phyloP scores from a whole-genome alignment of 345 rosid genomes.

The Populus pruinosa region DNA sequence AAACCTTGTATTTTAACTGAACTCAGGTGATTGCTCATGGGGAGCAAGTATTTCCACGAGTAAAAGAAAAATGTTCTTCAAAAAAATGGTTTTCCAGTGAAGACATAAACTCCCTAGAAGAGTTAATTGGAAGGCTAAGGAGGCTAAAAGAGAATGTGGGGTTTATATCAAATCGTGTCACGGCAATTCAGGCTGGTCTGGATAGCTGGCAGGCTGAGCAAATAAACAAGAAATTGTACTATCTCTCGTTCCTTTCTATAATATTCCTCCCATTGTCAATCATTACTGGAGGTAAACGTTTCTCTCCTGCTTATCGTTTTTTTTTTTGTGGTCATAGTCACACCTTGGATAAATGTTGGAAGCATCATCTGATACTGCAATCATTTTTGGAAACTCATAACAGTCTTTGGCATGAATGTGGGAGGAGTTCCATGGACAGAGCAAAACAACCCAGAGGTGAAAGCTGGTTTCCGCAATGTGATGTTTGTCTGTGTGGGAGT shows the following conservation, averaged over 20 bases:
- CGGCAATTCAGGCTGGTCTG: slow-evolving; percentile 82
- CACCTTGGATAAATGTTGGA: too few relatives aligned
- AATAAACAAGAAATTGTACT: slow-evolving; percentile 86
- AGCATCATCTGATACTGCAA: not conserved
- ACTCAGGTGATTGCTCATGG: slow-evolving; percentile 85
- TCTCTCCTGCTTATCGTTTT: not conserved
- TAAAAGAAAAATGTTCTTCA: slow-evolving; percentile 70
- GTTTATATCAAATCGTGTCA: slow-evolving; percentile 87
- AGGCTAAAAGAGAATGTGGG: slow-evolving; percentile 91
- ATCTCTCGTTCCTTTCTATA: slow-evolving; percentile 92
- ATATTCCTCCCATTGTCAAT: slow-evolving; percentile 88
- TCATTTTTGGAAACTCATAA: not conserved
- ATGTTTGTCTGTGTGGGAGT: slow-evolving; percentile 65
- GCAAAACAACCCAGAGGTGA: slow-evolving; percentile 52
- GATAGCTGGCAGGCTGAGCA: slow-evolving; percentile 98
- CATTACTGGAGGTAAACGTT: slow-evolving; percentile 80
- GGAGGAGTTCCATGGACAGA: slow-evolving; percentile 99
- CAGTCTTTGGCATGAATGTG: slow-evolving; percentile 98
- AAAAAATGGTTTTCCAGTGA: slow-evolving; percentile 70
- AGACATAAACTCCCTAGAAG: slow-evolving; percentile 69
- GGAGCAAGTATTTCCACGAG: slow-evolving; percentile 92
- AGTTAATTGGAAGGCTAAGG: slow-evolving; percentile 71
- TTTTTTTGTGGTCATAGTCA: not conserved
- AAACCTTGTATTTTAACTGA: slow-evolving; percentile 10
- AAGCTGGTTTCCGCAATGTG: slow-evolving; percentile 84